Conservation (phyloP, 169 alveolate species). For the Perkinsus olseni region DNA sequence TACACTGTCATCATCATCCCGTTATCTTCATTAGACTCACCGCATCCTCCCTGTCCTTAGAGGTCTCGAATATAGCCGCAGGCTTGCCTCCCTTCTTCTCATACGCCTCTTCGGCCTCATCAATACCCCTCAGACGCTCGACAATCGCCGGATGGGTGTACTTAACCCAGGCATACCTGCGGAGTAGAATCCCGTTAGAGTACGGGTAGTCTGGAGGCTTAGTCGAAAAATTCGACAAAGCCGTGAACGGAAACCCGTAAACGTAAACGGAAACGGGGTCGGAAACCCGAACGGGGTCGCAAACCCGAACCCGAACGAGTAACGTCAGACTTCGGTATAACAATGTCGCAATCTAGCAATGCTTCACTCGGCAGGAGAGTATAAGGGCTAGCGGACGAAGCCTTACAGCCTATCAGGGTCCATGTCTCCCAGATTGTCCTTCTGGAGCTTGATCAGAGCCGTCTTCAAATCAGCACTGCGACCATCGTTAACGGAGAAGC, state of each 20-base stretch:
- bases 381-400: too few species aligned
- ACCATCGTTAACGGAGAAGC: slow-evolving; percentile 59
- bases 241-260: too few species aligned
- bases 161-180: slow-evolving; percentile 68
- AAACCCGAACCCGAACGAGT: too few species aligned
- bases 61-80: not conserved
- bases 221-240: too few species aligned
- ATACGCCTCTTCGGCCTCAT: slow-evolving; percentile 22
- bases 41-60: not conserved
- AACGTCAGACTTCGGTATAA: too few species aligned
- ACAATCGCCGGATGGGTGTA: slow-evolving; percentile 71
- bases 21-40: not conserved
- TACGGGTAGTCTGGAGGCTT: not conserved
- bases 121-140: slow-evolving; percentile 57
- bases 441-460: slow-evolving; percentile 50
- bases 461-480: slow-evolving; percentile 45
- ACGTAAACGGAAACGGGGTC: too few species aligned
- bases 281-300: too few species aligned
- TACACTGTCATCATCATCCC: too few species aligned
- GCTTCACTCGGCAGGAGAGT: too few species aligned
- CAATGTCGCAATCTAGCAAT: too few species aligned
- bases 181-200: slow-evolving; percentile 13
- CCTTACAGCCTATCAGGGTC: slow-evolving; percentile 48
- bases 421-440: slow-evolving; percentile 49
- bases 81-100: slow-evolving; percentile 16